phyloP scores from a whole-genome alignment of 306 rosid species.

The Cyamopsis tetragonoloba region DNA sequence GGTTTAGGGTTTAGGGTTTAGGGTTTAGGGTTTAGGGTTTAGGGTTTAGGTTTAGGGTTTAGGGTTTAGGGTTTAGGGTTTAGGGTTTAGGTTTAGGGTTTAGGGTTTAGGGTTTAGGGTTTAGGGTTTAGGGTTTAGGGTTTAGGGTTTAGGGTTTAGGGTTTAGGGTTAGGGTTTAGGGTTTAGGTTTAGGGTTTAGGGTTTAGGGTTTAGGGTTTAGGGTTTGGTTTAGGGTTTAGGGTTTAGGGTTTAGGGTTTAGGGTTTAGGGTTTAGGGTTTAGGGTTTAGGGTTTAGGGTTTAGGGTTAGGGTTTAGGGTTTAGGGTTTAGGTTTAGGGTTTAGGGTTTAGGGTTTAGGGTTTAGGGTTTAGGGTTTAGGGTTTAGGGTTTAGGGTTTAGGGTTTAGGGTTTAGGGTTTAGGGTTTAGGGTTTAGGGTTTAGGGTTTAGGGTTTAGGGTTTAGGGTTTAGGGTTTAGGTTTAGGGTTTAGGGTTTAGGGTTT shows the following conservation, averaged over 20 bases:
- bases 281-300: conserved; percentile 35
- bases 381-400: too few relatives aligned
- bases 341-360: neutral
- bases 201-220: conserved; percentile 33
- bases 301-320: conserved; percentile 29
- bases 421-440: too few relatives aligned
- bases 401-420: too few relatives aligned
- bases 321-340: conserved; percentile 21
- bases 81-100: conserved; percentile 21
- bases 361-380: too few relatives aligned
- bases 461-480: too few relatives aligned
- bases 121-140: conserved; percentile 24
- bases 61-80: conserved; percentile 29
- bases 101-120: conserved; percentile 4
- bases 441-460: too few relatives aligned
- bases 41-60: conserved; percentile 27
- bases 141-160: conserved; percentile 30
- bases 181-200: too few relatives aligned
- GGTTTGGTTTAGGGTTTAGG: conserved; percentile 30
- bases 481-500: too few relatives aligned
- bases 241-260: conserved; percentile 22
- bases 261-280: conserved; percentile 17
- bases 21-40: conserved; percentile 18
- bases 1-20: neutral
- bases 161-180: conserved; percentile 34